Percentiles rank a stretch among this genome's conserved stretches.
phyloP scores from a whole-genome alignment of 1,139 yeast genomes.

The Geotrichum macrosporum region DNA sequence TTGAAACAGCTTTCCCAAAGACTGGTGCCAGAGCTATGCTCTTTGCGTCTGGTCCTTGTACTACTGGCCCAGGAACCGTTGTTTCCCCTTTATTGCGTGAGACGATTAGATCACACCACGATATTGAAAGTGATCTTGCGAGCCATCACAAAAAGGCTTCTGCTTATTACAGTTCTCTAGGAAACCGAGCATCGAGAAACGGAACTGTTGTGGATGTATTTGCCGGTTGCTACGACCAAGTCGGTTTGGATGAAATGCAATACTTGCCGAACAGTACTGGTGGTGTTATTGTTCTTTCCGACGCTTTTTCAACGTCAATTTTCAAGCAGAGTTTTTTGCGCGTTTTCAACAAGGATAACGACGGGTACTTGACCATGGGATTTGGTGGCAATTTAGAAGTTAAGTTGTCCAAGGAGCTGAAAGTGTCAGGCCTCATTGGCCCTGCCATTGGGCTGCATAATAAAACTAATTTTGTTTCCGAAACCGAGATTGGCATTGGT shows the following conservation, averaged over 20 bases:
- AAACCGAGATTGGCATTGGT: conserved; percentile 90
- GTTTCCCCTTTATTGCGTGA: conserved; percentile 83
- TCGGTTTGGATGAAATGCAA: conserved; percentile 97
- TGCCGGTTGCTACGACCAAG: conserved; percentile 97
- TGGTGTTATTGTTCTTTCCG: conserved; percentile 85
- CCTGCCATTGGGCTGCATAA: conserved; percentile 72
- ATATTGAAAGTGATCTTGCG: conserved; percentile 61
- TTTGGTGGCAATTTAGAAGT: conserved; percentile 69
- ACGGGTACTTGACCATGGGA: conserved; percentile 73
- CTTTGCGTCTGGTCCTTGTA: conserved; percentile 81
- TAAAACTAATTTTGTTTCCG: conserved; percentile 63
- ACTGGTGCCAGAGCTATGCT: conserved; percentile 60
- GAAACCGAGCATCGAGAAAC: conserved; percentile 68
- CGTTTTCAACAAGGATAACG: conserved; percentile 72
- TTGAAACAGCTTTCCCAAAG: conserved; percentile 46
- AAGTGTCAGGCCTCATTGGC: conserved; percentile 89
- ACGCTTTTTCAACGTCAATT: conserved; percentile 94
- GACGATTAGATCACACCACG: conserved; percentile 92
- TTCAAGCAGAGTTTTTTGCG: conserved; percentile 91
- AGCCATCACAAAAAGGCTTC: conserved; percentile 81
- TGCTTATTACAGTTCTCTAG: conserved; percentile 75
- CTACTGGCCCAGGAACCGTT: conserved; percentile 82
- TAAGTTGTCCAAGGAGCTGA: conserved; percentile 82
- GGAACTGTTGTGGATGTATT: conserved; percentile 89
- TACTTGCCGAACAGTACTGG: conserved; percentile 84